These are phyloP conservation scores for Lactarius indigo DNA, from an alignment of 768 basidiomycete species.

Conservation along the genomic window DNA sequence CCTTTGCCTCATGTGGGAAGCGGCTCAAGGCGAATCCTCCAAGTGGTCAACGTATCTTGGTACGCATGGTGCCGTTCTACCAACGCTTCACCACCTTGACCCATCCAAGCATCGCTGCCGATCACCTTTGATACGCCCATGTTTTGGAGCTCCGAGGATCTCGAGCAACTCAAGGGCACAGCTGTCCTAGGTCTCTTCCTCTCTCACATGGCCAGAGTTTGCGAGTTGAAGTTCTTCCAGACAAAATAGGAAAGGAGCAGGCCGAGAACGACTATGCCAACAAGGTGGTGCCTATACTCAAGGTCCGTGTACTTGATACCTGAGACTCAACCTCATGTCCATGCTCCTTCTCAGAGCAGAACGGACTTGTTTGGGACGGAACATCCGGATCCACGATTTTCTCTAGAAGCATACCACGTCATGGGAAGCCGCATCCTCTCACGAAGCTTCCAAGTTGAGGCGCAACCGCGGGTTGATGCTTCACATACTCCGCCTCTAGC, in stretches of 20 bases:
- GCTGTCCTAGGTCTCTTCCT: conserved; percentile 72
- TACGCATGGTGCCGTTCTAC: conserved; percentile 33
- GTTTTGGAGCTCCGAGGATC: conserved; percentile 82
- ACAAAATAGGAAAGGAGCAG: conserved; percentile 81
- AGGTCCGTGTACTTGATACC: conserved; percentile 42
- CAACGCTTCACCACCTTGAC: background rate
- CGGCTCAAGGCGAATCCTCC: conserved; percentile 54
- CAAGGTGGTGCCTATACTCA: conserved; percentile 66
- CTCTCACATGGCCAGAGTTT: background rate
- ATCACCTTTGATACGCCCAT: conserved; percentile 81
- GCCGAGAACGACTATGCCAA: conserved; percentile 70
- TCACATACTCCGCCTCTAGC: conserved; percentile 35
- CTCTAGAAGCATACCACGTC: conserved; percentile 73
- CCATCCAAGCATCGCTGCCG: conserved; percentile 58
- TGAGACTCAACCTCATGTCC: background rate
- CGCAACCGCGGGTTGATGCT: conserved; percentile 37
- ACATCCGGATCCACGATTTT: conserved; percentile 47
- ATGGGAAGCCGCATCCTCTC: conserved; percentile 92
- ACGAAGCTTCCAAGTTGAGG: conserved; percentile 81
- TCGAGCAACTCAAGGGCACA: conserved; percentile 75
- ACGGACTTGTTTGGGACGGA: conserved; percentile 63
- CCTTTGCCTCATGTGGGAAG: conserved; percentile 96
- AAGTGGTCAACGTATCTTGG: conserved; percentile 73
- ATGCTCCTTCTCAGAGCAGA: conserved; percentile 46
- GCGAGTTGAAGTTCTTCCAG: conserved; percentile 37